Evolutionary conservation across 2,329 filamentous ascomycete genomes (phyloP), one percentile per base, ranked within the genome.

Genomic region (Saccharata proteae): DNA sequence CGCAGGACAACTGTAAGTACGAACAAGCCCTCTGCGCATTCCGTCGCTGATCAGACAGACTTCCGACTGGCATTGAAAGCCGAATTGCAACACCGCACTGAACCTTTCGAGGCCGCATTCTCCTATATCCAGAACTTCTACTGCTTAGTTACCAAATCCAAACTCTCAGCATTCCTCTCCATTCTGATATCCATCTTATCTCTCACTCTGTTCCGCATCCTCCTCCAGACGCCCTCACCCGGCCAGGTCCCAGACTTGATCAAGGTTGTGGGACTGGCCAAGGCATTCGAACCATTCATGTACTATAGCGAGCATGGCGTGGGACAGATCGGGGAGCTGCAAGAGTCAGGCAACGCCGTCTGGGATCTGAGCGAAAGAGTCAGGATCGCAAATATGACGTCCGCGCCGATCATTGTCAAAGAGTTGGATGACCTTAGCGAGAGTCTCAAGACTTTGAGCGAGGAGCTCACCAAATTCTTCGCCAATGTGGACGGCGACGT

Each of bases 341-440:
- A 93, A 54, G 84, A 90, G 33, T 93, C 86, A 0, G 83, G 85
- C 25, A 78, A 93, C 18, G 88, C 88, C 1, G 85, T 96, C 16
- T 93, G 86, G 82, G 88, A 96, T 52, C 67, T 96, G 5, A 80
- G 84, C 36, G 88, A 94, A 65, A 92, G 80, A 41, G 80, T 94
- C 34, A 74, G 86, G 29, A 75, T 72, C 4, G 86, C 84, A 37
- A 93, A 93, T 52, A 86, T 94, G 80, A 85, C 82, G 10, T 86
- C 83, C 26, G 85, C 81, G 6, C 76, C 78, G 2, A 76, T 84
- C 43, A 93, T 96, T 41, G 84, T 92, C 24, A 69, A 74, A 43
- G 81, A 86, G 46, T 68, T 96, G 3, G 85, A 94, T 52, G 79
- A 80, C 34, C 64, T 94, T 21, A 86, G 81, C 40, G 84, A 93